Evolutionary conservation across 164 flowering plant genomes (phyloP).

Genomic region (Pachysandra terminalis): DNA sequence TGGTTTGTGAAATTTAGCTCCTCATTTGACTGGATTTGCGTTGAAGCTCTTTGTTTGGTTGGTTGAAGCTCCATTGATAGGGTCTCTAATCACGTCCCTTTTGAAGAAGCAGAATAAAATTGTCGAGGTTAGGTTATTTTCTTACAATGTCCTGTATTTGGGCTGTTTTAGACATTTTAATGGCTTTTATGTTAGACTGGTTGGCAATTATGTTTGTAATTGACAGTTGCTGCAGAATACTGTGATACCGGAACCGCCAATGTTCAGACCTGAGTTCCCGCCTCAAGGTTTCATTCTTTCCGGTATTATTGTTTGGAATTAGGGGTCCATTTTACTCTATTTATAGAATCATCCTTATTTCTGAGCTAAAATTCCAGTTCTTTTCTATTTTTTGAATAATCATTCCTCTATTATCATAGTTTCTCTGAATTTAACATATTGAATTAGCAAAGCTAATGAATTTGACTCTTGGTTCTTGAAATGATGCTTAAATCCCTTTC

Average conservation of each 20-base stretch:
- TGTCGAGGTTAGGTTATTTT: slow-evolving; percentile 42
- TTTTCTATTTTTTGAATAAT: too few relatives aligned
- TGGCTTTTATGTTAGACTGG: background rate
- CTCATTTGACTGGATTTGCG: slow-evolving; percentile 60
- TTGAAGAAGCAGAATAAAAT: slow-evolving; percentile 65
- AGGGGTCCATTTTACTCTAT: background rate
- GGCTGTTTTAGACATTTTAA: background rate
- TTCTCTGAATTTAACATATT: too few relatives aligned
- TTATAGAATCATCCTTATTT: background rate
- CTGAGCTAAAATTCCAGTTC: background rate
- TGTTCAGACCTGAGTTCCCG: slow-evolving; percentile 90
- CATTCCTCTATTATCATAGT: background rate
- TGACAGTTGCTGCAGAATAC: slow-evolving; percentile 68
- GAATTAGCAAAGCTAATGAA: background rate
- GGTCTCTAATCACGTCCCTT: slow-evolving; percentile 37
- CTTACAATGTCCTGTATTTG: background rate
- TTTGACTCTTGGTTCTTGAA: background rate
- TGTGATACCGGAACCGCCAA: slow-evolving; percentile 85
- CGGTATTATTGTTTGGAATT: background rate
- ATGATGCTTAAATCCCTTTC: background rate
- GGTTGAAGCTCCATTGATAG: slow-evolving; percentile 52
- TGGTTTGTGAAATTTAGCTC: slow-evolving; percentile 43
- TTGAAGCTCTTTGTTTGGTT: slow-evolving; percentile 60
- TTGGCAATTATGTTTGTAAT: slow-evolving; percentile 2
- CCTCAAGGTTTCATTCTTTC: slow-evolving; percentile 63